Evolutionary conservation across 1,284 basidiomycete species (phyloP), one percentile per base, ranked within the genome.

Genomic region (Caloboletus inedulis): DNA sequence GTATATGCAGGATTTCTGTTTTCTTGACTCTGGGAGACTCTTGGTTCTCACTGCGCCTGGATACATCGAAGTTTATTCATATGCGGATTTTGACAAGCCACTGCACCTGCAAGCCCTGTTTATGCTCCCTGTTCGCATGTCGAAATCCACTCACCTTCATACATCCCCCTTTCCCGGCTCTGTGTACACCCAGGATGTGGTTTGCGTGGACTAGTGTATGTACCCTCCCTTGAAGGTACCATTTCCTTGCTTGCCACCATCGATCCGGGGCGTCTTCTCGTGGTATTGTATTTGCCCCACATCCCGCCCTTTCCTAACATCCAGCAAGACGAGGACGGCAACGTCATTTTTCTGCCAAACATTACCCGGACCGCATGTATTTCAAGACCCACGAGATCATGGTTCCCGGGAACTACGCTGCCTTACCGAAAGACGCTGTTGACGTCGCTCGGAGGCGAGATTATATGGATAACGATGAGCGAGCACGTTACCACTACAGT

Each of bases 381-480:
- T 25, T 25, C 23, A 6, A 25, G 23, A 25, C 3, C 23, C 23
- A 6, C 3, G 23, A 25, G 23, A 25, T 6, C 3, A 25, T 6
- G 23, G 23, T 25, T 6, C 6, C 3, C 23, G 6, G 23, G 23
- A 25, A 25, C 23, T 3, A 25, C 23, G 6, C 23, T 25, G 6
- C 23, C 23, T 25, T 25, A 25, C 23, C 23, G 23, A 25, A 6
- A 25, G 23, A 25, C 23, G 23, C 3, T 25, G 6, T 25, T 25
- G 23, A 25, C 23, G 23, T 25, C 23, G 23, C 23, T 6, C 23
- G 3, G 3, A 25, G 23, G 23, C 23, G 6, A n/a, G 34, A 61
- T 63, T 48, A 59, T 43, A 36, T 36, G 23, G 23, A 46, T 33
- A 51, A 45, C 34, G 34, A 47, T 16, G 27, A 40, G 30, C 29